These are phyloP conservation scores for Thelonectria blattea DNA, from an alignment of 2,329 filamentous ascomycete genomes.

Conservation along the genomic window DNA sequence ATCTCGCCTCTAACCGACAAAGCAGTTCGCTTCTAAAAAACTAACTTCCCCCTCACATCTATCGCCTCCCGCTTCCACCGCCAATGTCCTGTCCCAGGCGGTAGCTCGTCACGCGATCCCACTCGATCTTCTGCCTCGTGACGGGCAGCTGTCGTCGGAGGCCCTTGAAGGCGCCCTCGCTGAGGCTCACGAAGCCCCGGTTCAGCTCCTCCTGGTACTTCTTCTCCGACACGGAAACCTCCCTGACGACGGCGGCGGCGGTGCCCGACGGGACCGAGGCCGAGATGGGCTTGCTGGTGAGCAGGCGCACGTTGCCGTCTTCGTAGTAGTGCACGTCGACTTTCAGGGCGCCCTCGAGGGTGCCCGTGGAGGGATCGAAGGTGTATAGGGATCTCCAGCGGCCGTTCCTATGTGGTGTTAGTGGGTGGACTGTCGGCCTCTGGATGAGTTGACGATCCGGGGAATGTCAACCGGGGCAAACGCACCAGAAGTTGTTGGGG, in stretches of 20 bases:
- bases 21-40: neutral
- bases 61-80: constrained; percentile 61
- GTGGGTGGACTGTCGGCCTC: neutral
- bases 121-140: constrained; percentile 98
- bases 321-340: constrained; percentile 99
- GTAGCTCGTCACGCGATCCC: constrained; percentile 97
- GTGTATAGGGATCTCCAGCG: constrained; percentile 92
- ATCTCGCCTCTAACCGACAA: neutral
- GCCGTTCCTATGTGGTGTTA: constrained; percentile 72
- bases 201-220: constrained; percentile 98
- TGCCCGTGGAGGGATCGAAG: constrained; percentile 71
- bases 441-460: no score
- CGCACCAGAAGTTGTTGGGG: constrained; percentile 94
- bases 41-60: constrained; percentile 13
- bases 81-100: constrained; percentile 81
- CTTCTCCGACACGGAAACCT: constrained; percentile 81
- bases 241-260: constrained; percentile 73
- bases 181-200: constrained; percentile 83
- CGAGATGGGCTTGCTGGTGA: constrained; percentile 81
- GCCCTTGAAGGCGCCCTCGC: constrained; percentile 94
- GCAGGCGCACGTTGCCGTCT: constrained; percentile 93
- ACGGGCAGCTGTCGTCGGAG: constrained; percentile 92
- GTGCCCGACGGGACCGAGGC: constrained; percentile 66
- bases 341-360: constrained; percentile 80
- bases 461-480: neutral